Evolutionary conservation across 768 basidiomycete genomes (phyloP), one percentile per base, ranked within the genome.

Genomic region (Leccinum pellstonianum): DNA sequence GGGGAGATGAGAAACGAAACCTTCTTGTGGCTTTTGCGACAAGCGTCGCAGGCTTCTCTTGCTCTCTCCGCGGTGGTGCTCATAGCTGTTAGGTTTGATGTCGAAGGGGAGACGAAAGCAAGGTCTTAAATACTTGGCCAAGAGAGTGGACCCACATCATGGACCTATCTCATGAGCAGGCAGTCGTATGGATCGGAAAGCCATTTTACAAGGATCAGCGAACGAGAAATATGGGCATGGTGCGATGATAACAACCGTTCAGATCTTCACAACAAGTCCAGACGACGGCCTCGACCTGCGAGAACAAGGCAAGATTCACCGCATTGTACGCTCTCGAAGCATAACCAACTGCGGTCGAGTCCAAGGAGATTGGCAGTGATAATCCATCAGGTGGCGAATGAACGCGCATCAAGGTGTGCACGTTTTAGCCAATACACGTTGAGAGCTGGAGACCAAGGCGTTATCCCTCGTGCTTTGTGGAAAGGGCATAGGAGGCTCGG

Each of bases 1-100:
- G 29, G 27, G 37, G 5, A 12, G 51, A 9, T 37, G 9, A n/a
- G 27, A 8, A 4, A 54, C 48, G 15, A 27, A n/a, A 72, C 69
- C 64, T 52, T 70, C 52, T 70, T 70, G 55, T 70, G 69, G 14
- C 66, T 70, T 43, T 19, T 62, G 29, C 68, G 69, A 47, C 69
- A 70, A 47, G 64, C 33, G 0, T 58, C 56, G 60, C 69, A 70
- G n/a, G 69, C 69, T 43, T 64, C 66, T 57, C 55, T 68, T 12
- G 69, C 70, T 68, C 70, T 72, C 33, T 66, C 63, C 43, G 60
- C 1, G 8, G 43, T 29, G 25, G 9, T 41, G 62, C 52, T 70
- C 70, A 70, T 72, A 38, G 27, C 54, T 58, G 55, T 25, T 49
- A 49, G 23, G 55, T 57, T 54, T 56, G 31, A 46, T 52, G 53